Conservation (phyloP, 441 rosid species). For the Mallotus repandus region DNA sequence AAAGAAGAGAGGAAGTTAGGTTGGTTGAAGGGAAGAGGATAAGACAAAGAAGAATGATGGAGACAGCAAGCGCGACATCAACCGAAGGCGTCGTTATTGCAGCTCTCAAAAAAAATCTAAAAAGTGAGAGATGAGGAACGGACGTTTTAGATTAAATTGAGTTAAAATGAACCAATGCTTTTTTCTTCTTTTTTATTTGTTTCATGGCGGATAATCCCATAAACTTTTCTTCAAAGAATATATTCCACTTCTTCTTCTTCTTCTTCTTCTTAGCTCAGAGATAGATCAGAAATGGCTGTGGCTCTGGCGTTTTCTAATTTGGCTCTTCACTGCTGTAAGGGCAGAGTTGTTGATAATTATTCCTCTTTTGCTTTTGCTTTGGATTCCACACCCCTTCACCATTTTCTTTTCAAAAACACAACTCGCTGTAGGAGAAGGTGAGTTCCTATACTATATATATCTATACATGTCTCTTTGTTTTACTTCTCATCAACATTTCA, state of each 20-base stretch:
- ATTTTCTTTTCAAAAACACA: slow-evolving; percentile 18
- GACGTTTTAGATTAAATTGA: slow-evolving; percentile 39
- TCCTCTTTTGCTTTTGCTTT: slow-evolving; percentile 36
- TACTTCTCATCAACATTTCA: no score
- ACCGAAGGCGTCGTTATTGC: slow-evolving; percentile 15
- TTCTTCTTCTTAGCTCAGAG: slow-evolving; percentile 21
- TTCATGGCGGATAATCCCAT: slow-evolving; percentile 60
- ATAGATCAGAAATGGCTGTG: slow-evolving; percentile 35
- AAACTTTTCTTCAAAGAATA: neutral
- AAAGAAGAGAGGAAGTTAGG: no score
- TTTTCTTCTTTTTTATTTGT: neutral
- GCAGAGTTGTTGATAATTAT: slow-evolving; percentile 29
- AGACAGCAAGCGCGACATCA: neutral
- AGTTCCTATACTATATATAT: no score
- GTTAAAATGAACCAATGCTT: slow-evolving; percentile 9
- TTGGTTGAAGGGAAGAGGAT: no score
- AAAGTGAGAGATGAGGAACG: slow-evolving; percentile 32
- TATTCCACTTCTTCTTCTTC: slow-evolving; percentile 10
- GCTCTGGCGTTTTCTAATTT: slow-evolving; percentile 61
- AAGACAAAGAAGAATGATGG: neutral
- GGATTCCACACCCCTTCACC: slow-evolving; percentile 27
- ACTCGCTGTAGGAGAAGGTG: slow-evolving; percentile 31
- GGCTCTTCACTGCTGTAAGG: slow-evolving; percentile 32
- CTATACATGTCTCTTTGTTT: no score
- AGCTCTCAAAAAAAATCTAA: neutral